A percentile compares a stretch with the other conserved stretches of the same genome.
These are phyloP conservation scores for Pelargonium nanum DNA, from an alignment of 345 rosid genomes.

Conservation along the genomic window DNA sequence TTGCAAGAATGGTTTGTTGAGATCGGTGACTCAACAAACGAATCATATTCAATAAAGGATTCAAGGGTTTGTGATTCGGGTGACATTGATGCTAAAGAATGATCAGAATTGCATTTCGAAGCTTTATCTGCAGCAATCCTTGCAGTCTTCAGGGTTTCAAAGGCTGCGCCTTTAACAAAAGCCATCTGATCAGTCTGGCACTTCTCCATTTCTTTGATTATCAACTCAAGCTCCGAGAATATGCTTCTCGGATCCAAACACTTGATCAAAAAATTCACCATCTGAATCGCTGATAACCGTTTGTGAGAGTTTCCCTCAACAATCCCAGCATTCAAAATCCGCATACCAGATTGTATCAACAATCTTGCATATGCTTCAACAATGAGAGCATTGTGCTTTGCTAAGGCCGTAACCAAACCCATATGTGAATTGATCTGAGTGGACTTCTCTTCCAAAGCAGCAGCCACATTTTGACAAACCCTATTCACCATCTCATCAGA, in stretches of 20 bases:
- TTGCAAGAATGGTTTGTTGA: slow-evolving; percentile 33
- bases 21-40: slow-evolving; percentile 46
- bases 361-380: slow-evolving; percentile 90
- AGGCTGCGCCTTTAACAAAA: slow-evolving; percentile 82
- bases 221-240: slow-evolving; percentile 57
- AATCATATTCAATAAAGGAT: slow-evolving; percentile 45
- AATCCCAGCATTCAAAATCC: slow-evolving; percentile 44
- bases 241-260: slow-evolving; percentile 68
- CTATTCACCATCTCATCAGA: slow-evolving; percentile 81
- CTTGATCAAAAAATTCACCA: slow-evolving; percentile 87
- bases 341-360: slow-evolving; percentile 61
- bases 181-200: slow-evolving; percentile 82
- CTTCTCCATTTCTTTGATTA: slow-evolving; percentile 71
- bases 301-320: slow-evolving; percentile 76
- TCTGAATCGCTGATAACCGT: slow-evolving; percentile 70
- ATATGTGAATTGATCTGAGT: slow-evolving; percentile 66
- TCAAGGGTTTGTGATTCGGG: slow-evolving; percentile 77
- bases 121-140: slow-evolving; percentile 45
- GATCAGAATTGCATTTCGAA: slow-evolving; percentile 27
- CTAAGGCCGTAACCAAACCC: slow-evolving; percentile 72
- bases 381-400: slow-evolving; percentile 68
- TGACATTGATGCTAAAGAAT: slow-evolving; percentile 46
- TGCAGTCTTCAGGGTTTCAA: slow-evolving; percentile 78
- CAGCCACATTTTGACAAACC: slow-evolving; percentile 83
- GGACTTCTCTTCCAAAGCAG: slow-evolving; percentile 68